A percentile compares a stretch with the other conserved stretches of the same genome.
These are phyloP conservation scores for Solanum etuberosum DNA, from an alignment of 257 asterid species.

Conservation along the genomic window DNA sequence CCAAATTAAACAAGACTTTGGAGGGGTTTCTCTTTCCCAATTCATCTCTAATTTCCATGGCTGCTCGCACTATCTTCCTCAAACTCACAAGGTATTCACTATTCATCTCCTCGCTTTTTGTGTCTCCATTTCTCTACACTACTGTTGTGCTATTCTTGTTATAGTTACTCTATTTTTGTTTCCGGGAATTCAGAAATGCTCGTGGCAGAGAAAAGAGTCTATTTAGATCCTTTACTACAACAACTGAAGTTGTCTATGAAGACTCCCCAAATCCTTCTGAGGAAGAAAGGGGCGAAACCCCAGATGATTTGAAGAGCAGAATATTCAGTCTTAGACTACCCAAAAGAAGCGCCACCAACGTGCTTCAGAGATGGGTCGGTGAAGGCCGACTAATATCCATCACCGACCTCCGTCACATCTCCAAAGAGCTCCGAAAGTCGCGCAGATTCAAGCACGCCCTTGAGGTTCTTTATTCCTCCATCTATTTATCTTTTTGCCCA, in stretches of 20 bases:
- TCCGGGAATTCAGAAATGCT: conserved; percentile 13
- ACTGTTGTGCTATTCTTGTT: not conserved
- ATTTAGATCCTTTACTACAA: conserved; percentile 46
- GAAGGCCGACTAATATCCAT: conserved; percentile 49
- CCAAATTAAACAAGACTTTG: not conserved
- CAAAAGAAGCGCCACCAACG: conserved; percentile 70
- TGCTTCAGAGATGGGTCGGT: conserved; percentile 57
- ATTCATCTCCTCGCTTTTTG: not conserved
- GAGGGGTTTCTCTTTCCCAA: not conserved
- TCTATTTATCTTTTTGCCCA: not conserved
- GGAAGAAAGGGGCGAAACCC: conserved; percentile 9
- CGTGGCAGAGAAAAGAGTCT: conserved; percentile 20
- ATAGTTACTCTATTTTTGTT: not conserved
- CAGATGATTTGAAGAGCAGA: conserved; percentile 77
- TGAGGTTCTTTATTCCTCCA: conserved; percentile 38
- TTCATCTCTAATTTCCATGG: conserved; percentile 23
- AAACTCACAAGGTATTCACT: conserved; percentile 43
- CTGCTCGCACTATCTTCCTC: conserved; percentile 58
- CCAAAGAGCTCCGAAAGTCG: conserved; percentile 62
- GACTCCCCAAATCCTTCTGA: conserved; percentile 12
- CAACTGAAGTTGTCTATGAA: conserved; percentile 30
- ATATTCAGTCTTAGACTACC: conserved; percentile 77
- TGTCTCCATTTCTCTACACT: not conserved
- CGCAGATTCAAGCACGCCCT: conserved; percentile 85
- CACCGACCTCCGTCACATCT: conserved; percentile 67